These are phyloP conservation scores for Fusarium metavorans DNA, from an alignment of 2,329 filamentous ascomycete genomes.

Conservation along the genomic window DNA sequence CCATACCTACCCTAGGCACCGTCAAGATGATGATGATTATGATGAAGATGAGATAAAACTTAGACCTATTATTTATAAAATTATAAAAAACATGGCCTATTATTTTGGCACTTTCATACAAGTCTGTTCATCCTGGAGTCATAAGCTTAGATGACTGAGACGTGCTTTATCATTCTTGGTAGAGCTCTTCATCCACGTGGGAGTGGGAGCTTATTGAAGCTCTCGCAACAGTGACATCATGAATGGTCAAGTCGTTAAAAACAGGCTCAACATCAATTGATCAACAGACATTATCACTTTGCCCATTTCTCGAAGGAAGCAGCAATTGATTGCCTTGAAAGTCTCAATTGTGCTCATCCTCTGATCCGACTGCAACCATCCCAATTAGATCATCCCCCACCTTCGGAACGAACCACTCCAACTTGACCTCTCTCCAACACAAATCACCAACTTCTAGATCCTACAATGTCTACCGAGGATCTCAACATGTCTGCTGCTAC, in stretches of 20 bases:
- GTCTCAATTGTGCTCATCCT: neutral
- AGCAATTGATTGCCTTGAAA: neutral
- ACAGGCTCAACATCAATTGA: slow-evolving; percentile 13
- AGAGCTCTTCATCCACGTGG: neutral
- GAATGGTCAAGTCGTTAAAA: slow-evolving; percentile 11
- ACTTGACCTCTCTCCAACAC: slow-evolving; percentile 9
- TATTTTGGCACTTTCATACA: neutral
- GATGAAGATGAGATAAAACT: neutral
- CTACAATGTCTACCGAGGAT: slow-evolving; percentile 40
- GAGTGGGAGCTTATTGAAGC: neutral
- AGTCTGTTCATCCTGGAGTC: neutral
- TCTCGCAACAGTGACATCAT: slow-evolving; percentile 38
- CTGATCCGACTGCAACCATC: neutral
- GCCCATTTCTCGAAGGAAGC: neutral
- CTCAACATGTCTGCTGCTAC: slow-evolving; percentile 75
- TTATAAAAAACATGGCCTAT: neutral
- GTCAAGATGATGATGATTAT: no score
- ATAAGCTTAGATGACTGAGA: neutral
- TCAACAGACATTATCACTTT: slow-evolving; percentile 1
- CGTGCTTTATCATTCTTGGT: neutral
- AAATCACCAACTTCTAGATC: slow-evolving; percentile 6
- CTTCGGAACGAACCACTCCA: neutral
- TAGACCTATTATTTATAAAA: neutral
- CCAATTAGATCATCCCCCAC: neutral
- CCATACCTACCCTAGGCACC: neutral